Base-by-base conservation (phyloP, 208 protist genomes). In the Entamoeba invadens region DNA sequence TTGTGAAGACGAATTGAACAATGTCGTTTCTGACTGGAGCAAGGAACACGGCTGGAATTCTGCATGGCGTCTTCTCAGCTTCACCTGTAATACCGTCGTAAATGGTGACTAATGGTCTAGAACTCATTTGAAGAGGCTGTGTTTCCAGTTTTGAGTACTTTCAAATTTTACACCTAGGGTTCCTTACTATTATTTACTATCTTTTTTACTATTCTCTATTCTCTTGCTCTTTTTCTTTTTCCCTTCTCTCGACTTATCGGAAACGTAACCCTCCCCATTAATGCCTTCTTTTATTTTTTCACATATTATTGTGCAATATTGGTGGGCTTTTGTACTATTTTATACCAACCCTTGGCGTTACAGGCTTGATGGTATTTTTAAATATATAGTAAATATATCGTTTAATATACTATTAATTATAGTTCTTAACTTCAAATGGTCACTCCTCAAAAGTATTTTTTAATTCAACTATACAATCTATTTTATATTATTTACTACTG, bases 1-100 rank as follows among this genome's bases (percentile, higher is more conserved):
- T 97, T 91, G 97, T 98, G 97, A 99, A 98, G 44, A 99, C 98
- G 94, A 98, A 96, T 92, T 97, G 95, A 44, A 99, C 98, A 46
- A 99, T 92, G 94, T 99, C 98, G 44, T 96, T 92, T 91, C 98
- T 96, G 94, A 98, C 98, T 93, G 98, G 97, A 42, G 97, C 96
- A 21, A 93, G 38, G 94, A 98, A 97, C 0, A 98, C 98, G 25
- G 95, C 95, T 45, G 97, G 97, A n/a, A 93, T 42, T 91, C 38
- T 42, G 16, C 38, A 12, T 45, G 77, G 38, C 14, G 31, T 91
- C 16, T 91, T 45, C 14, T 91, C 38, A 16, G 38, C 77, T 91
- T 91, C 38, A 31, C 31, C 77, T 6, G 77, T 91, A n/a, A 77
- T 77, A 4, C 57, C 57, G 38, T 77, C 57, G 38, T 77, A 77